These are phyloP conservation scores for Trapa bicornis DNA, from an alignment of 345 rosid genomes.

Conservation along the genomic window DNA sequence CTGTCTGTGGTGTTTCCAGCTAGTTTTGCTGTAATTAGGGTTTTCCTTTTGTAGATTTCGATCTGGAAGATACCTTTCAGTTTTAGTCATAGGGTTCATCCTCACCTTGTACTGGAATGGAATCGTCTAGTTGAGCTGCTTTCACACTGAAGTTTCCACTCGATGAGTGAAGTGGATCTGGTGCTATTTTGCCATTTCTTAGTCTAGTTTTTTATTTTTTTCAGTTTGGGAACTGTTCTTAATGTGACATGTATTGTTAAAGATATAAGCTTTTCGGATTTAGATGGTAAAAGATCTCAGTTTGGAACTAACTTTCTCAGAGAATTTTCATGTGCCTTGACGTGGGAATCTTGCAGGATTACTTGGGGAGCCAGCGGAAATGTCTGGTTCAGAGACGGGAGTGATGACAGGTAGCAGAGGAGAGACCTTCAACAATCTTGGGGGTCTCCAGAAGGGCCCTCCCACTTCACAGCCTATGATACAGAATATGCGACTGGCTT, in stretches of 20 bases:
- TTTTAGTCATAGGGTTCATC: neutral
- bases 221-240: neutral
- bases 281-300: neutral
- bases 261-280: neutral
- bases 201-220: neutral
- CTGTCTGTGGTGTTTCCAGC: neutral
- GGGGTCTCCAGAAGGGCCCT: slow-evolving; percentile 12
- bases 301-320: neutral
- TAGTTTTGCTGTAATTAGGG: slow-evolving; percentile 9
- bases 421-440: slow-evolving; percentile 12
- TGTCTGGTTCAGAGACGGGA: slow-evolving; percentile 8
- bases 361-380: slow-evolving; percentile 1
- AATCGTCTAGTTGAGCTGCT: neutral
- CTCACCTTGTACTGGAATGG: neutral
- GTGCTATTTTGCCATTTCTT: neutral
- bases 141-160: neutral
- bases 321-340: neutral
- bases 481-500: slow-evolving; percentile 18
- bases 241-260: neutral
- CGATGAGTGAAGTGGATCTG: neutral
- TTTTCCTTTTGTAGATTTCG: neutral
- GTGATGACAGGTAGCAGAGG: slow-evolving; percentile 12
- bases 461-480: slow-evolving; percentile 10
- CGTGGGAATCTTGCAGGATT: slow-evolving; percentile 7
- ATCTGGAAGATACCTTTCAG: neutral